These are phyloP conservation scores for Aspergillus chevalieri DNA, from an alignment of 2,329 filamentous ascomycete genomes.

Conservation along the genomic window DNA sequence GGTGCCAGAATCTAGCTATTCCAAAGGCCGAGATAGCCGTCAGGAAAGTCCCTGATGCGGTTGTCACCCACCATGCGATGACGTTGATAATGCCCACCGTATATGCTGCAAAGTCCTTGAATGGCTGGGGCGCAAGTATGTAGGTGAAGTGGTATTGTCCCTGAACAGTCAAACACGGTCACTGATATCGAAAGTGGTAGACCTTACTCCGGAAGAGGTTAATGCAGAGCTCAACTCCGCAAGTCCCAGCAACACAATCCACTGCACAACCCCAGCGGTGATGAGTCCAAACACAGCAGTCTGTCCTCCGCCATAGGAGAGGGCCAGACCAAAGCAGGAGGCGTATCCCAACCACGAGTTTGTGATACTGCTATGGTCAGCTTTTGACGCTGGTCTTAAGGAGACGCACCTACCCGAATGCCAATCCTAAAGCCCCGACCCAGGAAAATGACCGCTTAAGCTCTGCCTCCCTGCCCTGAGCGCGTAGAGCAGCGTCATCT, in stretches of 20 bases:
- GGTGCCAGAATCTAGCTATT: conserved; percentile 7
- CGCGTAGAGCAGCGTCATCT: conserved; percentile 4
- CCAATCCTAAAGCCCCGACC: conserved; percentile 18
- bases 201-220: conserved; percentile 4
- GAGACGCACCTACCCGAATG: conserved; percentile 13
- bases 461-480: conserved; percentile 6
- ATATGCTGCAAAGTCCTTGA: conserved; percentile 20
- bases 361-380: conserved; percentile 10
- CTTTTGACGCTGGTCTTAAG: background rate
- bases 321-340: conserved; percentile 16
- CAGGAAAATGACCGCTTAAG: conserved; percentile 17
- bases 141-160: conserved; percentile 27
- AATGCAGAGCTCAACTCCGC: conserved; percentile 10
- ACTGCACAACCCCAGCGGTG: conserved; percentile 15
- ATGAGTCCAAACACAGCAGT: conserved; percentile 19
- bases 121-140: conserved; percentile 16
- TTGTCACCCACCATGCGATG: conserved; percentile 20
- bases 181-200: background rate
- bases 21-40: conserved; percentile 13
- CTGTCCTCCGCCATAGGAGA: conserved; percentile 18
- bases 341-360: conserved; percentile 21
- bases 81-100: conserved; percentile 18
- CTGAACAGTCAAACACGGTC: background rate
- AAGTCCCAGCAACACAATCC: conserved; percentile 12
- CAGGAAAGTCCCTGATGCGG: conserved; percentile 9